Evolutionary conservation across 108 stramenopile species (phyloP).

Genomic region (Schizochytrium sp.): DNA sequence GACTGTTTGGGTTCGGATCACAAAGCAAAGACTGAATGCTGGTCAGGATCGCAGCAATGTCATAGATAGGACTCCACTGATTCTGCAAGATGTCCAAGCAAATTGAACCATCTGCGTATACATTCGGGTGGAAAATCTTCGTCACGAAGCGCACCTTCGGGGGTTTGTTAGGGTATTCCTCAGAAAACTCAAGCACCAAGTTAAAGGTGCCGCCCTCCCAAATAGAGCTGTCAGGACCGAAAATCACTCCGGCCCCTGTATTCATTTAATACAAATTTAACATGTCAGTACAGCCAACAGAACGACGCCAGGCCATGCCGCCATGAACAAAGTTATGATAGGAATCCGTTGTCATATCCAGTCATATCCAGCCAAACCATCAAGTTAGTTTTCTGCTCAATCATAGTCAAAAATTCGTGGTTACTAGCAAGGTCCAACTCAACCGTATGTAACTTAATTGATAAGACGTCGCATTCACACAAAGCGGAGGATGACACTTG

Average conservation of each 20-base stretch:
- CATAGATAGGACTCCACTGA: slow-evolving; percentile 99
- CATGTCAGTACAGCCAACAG: slow-evolving; percentile 17
- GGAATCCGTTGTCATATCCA: too few relatives aligned
- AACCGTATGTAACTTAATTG: too few relatives aligned
- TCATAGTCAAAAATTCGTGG: too few relatives aligned
- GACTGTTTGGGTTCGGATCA: slow-evolving; percentile 98
- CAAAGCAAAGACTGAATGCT: slow-evolving; percentile 97
- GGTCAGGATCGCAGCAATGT: slow-evolving; percentile 98
- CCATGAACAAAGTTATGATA: background rate
- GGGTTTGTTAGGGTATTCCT: slow-evolving; percentile 99
- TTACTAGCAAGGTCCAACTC: too few relatives aligned
- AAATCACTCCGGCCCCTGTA: slow-evolving; percentile 90
- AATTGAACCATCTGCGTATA: slow-evolving; percentile 94
- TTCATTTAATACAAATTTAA: background rate
- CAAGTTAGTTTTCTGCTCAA: too few relatives aligned
- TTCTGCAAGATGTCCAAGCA: slow-evolving; percentile 98
- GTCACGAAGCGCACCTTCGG: slow-evolving; percentile 96
- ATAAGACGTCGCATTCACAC: too few relatives aligned
- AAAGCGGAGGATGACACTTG: too few relatives aligned
- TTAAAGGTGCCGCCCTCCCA: slow-evolving; percentile 99
- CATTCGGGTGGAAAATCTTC: slow-evolving; percentile 99
- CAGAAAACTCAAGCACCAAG: slow-evolving; percentile 94
- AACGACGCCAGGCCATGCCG: slow-evolving; percentile 44
- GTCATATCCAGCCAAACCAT: too few relatives aligned
- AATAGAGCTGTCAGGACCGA: slow-evolving; percentile 98